Base-by-base conservation (phyloP, 768 basidiomycete genomes). In the Hericium coralloides region DNA sequence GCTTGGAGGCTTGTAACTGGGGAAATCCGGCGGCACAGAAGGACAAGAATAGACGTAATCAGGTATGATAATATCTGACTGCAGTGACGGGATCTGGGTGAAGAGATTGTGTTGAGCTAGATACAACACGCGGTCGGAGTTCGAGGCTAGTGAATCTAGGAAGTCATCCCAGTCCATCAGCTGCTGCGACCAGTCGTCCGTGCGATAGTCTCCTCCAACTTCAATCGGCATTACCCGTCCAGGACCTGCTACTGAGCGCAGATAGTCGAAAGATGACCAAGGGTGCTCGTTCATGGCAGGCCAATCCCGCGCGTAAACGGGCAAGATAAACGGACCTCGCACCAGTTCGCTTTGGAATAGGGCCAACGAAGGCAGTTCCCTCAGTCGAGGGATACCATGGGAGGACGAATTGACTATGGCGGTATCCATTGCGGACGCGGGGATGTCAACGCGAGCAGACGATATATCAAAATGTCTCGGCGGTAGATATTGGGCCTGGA, bases 21-120 rank as follows among this genome's bases (percentile, higher is more conserved):
- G 75, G 53, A 65, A 75, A 41, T 76, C 70, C 2, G 65, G 58
- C 6, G 78, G 75, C 0, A 78, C 61, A 12, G 70, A 64, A 47
- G 84, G 76, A 8, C 73, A 77, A 15, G 87, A 75, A 66, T 90
- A 98, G 23, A 89, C 85, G 65, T 95, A 94, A 66, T 97, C 94
- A 0, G 97, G 95, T n/a, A 92, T 63, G 10, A 78, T 59, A 51
- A 98, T 81, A 65, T 98, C 97, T 8, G 76, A 73, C 50, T 79
- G 74, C 45, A 99, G 75, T 2, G 70, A 68, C 1, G 93, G 94
- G 62, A 98, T 93, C 68, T 99, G 97, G 41, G 71, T 72, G 58
- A 95, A 75, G 14, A 99, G 79, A 63, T 84, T 80, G 71, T 99
- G 86, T 66, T 99, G 97, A 0, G 97, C 97, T 47, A 99, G 82